phyloP scores from a whole-genome alignment of 345 rosid species.

The Eucalyptus dawsonii region DNA sequence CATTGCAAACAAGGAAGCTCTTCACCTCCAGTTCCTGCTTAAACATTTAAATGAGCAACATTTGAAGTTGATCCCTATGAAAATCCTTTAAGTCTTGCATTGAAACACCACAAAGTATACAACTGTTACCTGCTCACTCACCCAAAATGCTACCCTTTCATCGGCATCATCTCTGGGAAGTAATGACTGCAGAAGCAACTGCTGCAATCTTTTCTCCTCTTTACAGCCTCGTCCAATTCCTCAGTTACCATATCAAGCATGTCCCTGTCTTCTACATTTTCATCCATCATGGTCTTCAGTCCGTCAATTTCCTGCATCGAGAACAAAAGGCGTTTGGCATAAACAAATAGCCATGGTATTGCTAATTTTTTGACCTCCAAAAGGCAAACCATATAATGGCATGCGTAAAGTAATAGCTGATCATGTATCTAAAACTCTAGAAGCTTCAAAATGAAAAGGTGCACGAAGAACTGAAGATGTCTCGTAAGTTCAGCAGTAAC shows the following conservation, averaged over 20 bases:
- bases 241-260: slow-evolving; percentile 68
- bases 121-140: slow-evolving; percentile 85
- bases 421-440: not conserved
- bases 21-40: slow-evolving; percentile 84
- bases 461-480: not conserved
- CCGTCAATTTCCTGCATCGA: slow-evolving; percentile 58
- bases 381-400: not conserved
- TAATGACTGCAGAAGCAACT: slow-evolving; percentile 58
- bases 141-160: slow-evolving; percentile 92
- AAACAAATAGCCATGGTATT: not conserved
- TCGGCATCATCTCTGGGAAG: slow-evolving; percentile 99
- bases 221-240: slow-evolving; percentile 45
- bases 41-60: slow-evolving; percentile 1
- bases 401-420: not conserved
- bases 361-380: not conserved
- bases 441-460: not conserved
- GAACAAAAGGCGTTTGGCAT: not conserved
- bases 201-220: slow-evolving; percentile 68
- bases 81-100: not conserved
- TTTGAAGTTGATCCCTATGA: not conserved
- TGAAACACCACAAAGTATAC: not conserved
- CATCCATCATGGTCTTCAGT: slow-evolving; percentile 54
- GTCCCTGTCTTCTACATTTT: slow-evolving; percentile 57
- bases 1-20: slow-evolving; percentile 98
- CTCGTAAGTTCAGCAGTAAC: not conserved